phyloP scores from a whole-genome alignment of 2,329 filamentous ascomycete genomes.

The Orbilia oligospora region DNA sequence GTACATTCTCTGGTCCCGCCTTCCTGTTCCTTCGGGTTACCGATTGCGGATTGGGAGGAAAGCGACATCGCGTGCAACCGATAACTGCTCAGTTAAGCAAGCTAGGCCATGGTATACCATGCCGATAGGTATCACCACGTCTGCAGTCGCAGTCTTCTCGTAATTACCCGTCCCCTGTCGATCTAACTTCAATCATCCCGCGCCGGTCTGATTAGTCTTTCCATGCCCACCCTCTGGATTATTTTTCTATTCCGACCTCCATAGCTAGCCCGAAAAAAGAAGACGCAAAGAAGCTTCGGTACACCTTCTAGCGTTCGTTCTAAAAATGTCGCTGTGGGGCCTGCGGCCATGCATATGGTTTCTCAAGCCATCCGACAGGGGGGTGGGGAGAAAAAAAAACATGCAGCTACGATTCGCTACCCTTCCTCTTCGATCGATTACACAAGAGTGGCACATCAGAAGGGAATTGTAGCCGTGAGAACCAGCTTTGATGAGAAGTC shows the following conservation, averaged over 20 bases:
- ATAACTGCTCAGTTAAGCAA: not conserved
- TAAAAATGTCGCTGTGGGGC: constrained; percentile 56
- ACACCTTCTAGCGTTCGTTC: constrained; percentile 59
- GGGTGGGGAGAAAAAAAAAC: not conserved
- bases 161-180: constrained; percentile 56
- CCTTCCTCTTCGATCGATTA: constrained; percentile 5
- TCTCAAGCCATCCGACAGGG: constrained; percentile 52
- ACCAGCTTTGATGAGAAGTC: constrained; percentile 6
- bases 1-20: not conserved
- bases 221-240: constrained; percentile 20
- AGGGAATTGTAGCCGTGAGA: constrained; percentile 32
- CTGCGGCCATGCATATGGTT: constrained; percentile 20
- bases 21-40: constrained; percentile 17
- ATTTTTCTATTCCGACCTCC: constrained; percentile 23
- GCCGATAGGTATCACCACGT: constrained; percentile 8
- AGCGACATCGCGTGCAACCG: constrained; percentile 30
- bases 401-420: constrained; percentile 29
- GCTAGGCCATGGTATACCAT: not conserved
- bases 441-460: constrained; percentile 17
- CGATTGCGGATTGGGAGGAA: constrained; percentile 11
- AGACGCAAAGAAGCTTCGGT: constrained; percentile 52
- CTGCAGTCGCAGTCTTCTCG: constrained; percentile 9
- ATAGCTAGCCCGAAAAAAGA: constrained; percentile 34
- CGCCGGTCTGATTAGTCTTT: constrained; percentile 46
- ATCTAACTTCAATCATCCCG: constrained; percentile 47